Evolutionary conservation across 352 stramenopile genomes (phyloP), one percentile per base, ranked within the genome.

Genomic region (Phytophthora idaei): DNA sequence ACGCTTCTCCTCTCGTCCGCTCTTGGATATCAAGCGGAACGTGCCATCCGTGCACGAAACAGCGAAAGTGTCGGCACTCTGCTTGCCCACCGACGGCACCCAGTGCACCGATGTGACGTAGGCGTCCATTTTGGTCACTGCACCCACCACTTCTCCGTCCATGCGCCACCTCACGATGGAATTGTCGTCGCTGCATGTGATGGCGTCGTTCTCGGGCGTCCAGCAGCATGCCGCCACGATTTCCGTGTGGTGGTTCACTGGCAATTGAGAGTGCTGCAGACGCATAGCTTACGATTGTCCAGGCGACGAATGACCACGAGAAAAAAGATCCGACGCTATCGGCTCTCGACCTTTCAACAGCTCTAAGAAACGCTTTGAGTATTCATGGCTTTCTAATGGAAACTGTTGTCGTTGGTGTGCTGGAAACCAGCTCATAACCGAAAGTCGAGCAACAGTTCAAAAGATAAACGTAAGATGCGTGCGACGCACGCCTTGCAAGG

Each of bases 1-100:
- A 52, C 93, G 92, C 74, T 98, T 98, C 76, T 98, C 94, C 56
- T 98, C 93, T 0, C 92, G 77, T 8, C 94, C 93, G 3, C 58
- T 94, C 67, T 95, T 96, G 45, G 88, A 92, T 54, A 98, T 83
- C 44, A 98, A 66, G 0, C 90, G 86, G 15, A 98, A 88, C 0
- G 87, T 97, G 29, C 92, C 87, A 57, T 98, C 94, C 2, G 90
- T 96, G 74, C 94, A 98, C 3, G 87, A 83, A 36, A 97, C 78
- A 6, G 91, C 94, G 59, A 98, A 95, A 0, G 84, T 92, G 53
- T 95, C 87, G 21, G 84, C 84, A 9, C 72, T 83, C 55, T 94
- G 86, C 72, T 95, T 93, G 41, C 87, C 87, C 41, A 92, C 78
- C 11, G 85, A 93, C 9, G 87, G 87, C 32, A 92, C 73, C 87